A percentile compares a stretch with the other conserved stretches of the same genome.
phyloP scores from a whole-genome alignment of 768 basidiomycete genomes.

The Calocybe indica region DNA sequence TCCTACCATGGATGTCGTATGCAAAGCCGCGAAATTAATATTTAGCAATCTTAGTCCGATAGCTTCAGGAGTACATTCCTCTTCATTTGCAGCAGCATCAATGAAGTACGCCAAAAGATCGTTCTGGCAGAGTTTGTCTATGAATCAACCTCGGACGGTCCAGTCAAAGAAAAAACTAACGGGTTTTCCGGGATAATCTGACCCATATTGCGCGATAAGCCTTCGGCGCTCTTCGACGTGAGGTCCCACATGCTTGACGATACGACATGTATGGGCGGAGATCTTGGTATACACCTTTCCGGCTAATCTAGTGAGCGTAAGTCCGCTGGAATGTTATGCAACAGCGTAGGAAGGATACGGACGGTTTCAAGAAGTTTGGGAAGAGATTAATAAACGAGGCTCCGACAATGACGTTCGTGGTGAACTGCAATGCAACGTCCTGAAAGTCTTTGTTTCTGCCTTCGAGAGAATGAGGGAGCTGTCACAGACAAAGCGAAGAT shows the following conservation, averaged over 20 bases:
- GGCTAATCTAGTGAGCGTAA: no score
- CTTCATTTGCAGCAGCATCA: conserved; percentile 25
- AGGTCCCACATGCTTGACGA: conserved; percentile 15
- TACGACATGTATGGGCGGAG: not conserved
- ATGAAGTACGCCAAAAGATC: conserved; percentile 46
- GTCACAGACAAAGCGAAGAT: not conserved
- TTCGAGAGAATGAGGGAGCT: conserved; percentile 1
- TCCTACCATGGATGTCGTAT: conserved; percentile 37
- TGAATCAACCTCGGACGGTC: no score
- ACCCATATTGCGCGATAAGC: conserved; percentile 16
- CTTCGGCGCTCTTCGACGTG: conserved; percentile 20
- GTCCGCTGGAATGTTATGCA: no score
- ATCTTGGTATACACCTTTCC: not conserved
- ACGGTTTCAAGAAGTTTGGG: conserved; percentile 4
- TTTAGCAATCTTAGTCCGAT: conserved; percentile 29
- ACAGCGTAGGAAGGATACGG: not conserved
- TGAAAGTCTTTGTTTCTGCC: conserved; percentile 16
- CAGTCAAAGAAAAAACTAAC: not conserved
- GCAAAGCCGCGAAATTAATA: conserved; percentile 36
- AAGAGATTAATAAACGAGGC: conserved; percentile 17
- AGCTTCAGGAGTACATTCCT: conserved; percentile 14
- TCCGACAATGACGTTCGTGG: conserved; percentile 10
- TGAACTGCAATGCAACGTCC: conserved; percentile 11
- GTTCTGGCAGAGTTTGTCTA: conserved; percentile 19
- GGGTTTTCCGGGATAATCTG: conserved; percentile 23